Conservation (phyloP, 192 early-diverging fungal genomes). For the Backusella westeae region DNA sequence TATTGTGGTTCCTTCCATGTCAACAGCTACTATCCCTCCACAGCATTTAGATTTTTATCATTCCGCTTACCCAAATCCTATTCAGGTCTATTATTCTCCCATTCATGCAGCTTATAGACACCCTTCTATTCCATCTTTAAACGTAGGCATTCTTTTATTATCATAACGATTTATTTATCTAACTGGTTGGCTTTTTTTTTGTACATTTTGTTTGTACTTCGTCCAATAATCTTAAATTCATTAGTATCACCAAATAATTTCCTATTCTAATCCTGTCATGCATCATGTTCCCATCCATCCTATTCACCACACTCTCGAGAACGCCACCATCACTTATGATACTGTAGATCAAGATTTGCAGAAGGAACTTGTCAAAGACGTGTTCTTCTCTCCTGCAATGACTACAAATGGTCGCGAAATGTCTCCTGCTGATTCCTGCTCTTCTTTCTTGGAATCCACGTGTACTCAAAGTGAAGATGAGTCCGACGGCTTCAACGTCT, state of each 20-base stretch:
- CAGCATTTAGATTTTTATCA: constrained; percentile 14
- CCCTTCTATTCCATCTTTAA: constrained; percentile 2
- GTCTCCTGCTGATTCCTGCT: neutral
- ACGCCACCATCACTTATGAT: constrained; percentile 39
- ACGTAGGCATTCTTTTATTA: constrained; percentile 8
- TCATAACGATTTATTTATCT: constrained; percentile 4
- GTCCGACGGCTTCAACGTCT: neutral
- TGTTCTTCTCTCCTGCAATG: constrained; percentile 34
- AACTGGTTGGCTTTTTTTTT: constrained; percentile 4
- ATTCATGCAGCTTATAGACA: constrained; percentile 3
- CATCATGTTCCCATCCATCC: constrained; percentile 13
- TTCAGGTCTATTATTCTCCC: constrained; percentile 8
- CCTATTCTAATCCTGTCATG: constrained; percentile 3
- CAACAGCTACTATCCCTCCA: neutral
- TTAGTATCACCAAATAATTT: constrained; percentile 10
- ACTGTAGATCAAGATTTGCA: constrained; percentile 13
- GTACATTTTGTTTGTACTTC: constrained; percentile 5
- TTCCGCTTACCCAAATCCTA: neutral
- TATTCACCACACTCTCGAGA: constrained; percentile 40
- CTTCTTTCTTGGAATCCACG: neutral
- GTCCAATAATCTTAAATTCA: neutral
- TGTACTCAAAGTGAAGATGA: constrained; percentile 13
- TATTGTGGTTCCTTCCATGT: constrained; percentile 18
- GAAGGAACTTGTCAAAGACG: constrained; percentile 33
- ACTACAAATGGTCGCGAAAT: neutral